Evolutionary conservation across 148 eudicot genomes (phyloP).

Genomic region (Fagopyrum homotropicum): DNA sequence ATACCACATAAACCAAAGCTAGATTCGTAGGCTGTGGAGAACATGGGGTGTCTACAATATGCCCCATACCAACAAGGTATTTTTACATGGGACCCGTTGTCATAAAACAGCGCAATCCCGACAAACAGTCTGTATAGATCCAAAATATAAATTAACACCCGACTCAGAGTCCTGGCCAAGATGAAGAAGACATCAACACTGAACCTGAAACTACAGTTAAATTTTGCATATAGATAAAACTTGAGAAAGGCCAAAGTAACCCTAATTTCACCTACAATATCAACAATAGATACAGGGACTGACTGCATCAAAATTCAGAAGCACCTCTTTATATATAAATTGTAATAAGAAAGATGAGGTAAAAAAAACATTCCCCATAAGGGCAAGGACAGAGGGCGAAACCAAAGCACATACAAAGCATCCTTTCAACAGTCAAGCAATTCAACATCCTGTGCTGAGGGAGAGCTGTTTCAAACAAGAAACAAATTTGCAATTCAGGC

Average conservation of each 20-base stretch:
- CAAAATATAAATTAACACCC: no score
- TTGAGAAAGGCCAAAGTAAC: neutral
- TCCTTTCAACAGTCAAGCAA: constrained; percentile 8
- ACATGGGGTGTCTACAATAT: no score
- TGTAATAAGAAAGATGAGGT: neutral
- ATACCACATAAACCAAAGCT: no score
- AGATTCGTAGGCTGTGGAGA: no score
- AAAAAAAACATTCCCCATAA: neutral
- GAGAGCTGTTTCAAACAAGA: constrained; percentile 7
- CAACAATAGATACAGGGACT: neutral
- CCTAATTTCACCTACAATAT: constrained; percentile 4
- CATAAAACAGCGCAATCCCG: no score
- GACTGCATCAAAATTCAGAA: constrained; percentile 60
- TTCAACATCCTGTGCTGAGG: neutral
- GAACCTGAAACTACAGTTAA: no score
- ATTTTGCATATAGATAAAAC: neutral
- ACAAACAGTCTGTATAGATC: no score
- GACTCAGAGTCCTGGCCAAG: no score
- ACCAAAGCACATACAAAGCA: constrained; percentile 7
- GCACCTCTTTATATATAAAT: constrained; percentile 39
- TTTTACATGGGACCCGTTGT: no score
- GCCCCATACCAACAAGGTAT: no score
- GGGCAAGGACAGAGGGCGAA: neutral
- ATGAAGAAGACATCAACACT: no score
- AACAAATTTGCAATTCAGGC: neutral